A percentile compares a stretch with the other conserved stretches of the same genome.
Conservation (phyloP, 805 yeast genomes). For the Komagataella mondaviorum region DNA sequence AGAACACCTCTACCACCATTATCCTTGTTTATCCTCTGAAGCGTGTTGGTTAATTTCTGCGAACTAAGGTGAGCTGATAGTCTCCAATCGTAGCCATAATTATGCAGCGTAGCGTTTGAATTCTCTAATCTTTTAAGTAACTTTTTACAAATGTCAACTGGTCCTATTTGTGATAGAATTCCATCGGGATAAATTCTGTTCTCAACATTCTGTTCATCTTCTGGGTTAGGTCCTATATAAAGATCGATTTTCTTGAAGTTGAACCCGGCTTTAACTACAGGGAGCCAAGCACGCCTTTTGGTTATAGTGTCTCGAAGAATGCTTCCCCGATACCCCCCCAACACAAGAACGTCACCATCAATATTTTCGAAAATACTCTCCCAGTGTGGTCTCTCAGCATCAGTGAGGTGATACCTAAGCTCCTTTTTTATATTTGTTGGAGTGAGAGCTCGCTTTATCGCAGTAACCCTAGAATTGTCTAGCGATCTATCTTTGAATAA, state of each 20-base stretch:
- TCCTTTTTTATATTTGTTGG: conserved; percentile 17
- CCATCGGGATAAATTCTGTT: conserved; percentile 57
- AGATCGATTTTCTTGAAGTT: conserved; percentile 59
- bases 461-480: conserved; percentile 57
- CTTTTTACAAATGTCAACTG: conserved; percentile 63
- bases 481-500: conserved; percentile 35
- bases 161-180: conserved; percentile 72
- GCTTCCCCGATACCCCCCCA: conserved; percentile 88
- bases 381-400: conserved; percentile 16
- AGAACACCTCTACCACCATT: conserved; percentile 43
- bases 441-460: conserved; percentile 50
- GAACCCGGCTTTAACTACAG: conserved; percentile 68
- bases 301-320: conserved; percentile 55
- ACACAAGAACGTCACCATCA: conserved; percentile 65
- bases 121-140: conserved; percentile 44
- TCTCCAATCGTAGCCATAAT: conserved; percentile 94
- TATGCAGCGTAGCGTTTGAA: conserved; percentile 47
- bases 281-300: conserved; percentile 69
- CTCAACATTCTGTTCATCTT: conserved; percentile 48
- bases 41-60: conserved; percentile 32
- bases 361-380: conserved; percentile 42
- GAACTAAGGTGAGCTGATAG: conserved; percentile 47
- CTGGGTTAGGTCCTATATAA: conserved; percentile 55
- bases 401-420: conserved; percentile 13
- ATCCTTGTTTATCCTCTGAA: conserved; percentile 28